Evolutionary conservation across 2,329 filamentous ascomycete genomes (phyloP).

Genomic region (Penicillium oxalicum): DNA sequence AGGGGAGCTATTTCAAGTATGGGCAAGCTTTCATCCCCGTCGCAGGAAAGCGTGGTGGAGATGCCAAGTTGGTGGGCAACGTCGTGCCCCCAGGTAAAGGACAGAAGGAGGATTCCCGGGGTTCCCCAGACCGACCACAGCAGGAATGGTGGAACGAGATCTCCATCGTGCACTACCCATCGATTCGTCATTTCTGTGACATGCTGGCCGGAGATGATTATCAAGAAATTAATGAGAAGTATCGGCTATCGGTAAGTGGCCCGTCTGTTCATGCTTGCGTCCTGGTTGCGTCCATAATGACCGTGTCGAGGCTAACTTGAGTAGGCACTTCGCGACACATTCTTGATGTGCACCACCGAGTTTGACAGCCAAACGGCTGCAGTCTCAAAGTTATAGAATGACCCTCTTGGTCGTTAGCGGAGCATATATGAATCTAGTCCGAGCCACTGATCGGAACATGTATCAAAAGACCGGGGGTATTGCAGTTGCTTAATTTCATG

Average conservation of each 20-base stretch:
- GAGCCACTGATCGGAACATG: too few relatives aligned
- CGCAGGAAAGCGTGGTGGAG: conserved; percentile 50
- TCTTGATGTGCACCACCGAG: conserved; percentile 51
- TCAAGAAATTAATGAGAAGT: conserved; percentile 51
- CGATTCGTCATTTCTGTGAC: conserved; percentile 55
- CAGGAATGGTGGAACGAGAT: conserved; percentile 55
- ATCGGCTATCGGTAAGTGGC: conserved; percentile 41
- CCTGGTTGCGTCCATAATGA: not conserved
- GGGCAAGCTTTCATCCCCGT: conserved; percentile 44
- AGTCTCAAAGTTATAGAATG: conserved; percentile 21
- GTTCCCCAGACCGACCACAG: conserved; percentile 15
- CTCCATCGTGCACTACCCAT: conserved; percentile 60
- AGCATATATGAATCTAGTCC: too few relatives aligned
- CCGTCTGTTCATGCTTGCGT: not conserved
- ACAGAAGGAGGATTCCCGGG: conserved; percentile 20
- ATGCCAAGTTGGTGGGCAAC: conserved; percentile 57
- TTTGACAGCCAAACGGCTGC: conserved; percentile 33
- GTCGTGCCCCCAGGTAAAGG: conserved; percentile 36
- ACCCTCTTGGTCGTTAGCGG: too few relatives aligned
- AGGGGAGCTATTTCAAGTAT: conserved; percentile 52
- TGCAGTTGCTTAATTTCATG: conserved; percentile 5
- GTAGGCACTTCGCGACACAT: conserved; percentile 47
- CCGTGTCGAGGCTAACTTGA: conserved; percentile 4
- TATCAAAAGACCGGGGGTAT: not conserved
- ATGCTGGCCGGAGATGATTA: conserved; percentile 56